phyloP scores from a whole-genome alignment of 768 basidiomycete species.

The Pholiota molesta region DNA sequence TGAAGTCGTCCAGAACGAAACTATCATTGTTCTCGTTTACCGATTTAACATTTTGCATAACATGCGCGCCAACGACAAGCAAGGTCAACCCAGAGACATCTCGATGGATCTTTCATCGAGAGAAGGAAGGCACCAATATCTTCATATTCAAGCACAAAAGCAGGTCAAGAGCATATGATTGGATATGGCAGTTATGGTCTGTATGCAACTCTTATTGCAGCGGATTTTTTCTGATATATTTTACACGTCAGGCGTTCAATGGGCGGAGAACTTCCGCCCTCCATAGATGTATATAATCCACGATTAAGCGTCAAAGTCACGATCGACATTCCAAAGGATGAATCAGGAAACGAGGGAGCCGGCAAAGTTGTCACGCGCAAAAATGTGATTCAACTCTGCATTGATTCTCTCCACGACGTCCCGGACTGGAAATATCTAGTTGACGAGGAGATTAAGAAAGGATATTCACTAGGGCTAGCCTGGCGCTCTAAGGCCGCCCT shows the following conservation, averaged over 20 bases:
- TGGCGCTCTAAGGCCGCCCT: conserved; percentile 77
- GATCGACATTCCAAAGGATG: conserved; percentile 66
- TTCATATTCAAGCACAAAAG: conserved; percentile 86
- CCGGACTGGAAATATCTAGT: conserved; percentile 67
- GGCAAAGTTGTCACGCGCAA: conserved; percentile 58
- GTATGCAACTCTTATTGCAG: conserved; percentile 9
- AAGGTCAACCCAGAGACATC: conserved; percentile 39
- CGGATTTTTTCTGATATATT: conserved; percentile 4
- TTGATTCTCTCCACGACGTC: conserved; percentile 53
- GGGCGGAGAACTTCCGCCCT: conserved; percentile 70
- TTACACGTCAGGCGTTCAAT: conserved; percentile 58
- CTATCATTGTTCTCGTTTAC: conserved; percentile 88
- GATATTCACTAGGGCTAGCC: conserved; percentile 68
- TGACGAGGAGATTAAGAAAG: conserved; percentile 52
- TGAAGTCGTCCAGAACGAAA: conserved; percentile 60
- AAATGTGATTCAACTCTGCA: conserved; percentile 67
- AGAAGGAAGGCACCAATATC: conserved; percentile 74
- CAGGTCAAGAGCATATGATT: conserved; percentile 80
- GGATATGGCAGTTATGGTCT: conserved; percentile 89
- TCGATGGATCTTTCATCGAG: conserved; percentile 50
- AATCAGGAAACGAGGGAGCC: conserved; percentile 33
- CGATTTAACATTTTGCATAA: conserved; percentile 82
- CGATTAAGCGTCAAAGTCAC: conserved; percentile 65
- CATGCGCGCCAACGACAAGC: conserved; percentile 59
- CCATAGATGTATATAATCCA: conserved; percentile 74